Percentiles rank a stretch among this genome's conserved stretches.
Conservation (phyloP, 768 basidiomycete genomes). For the Mycena sanguinolenta region DNA sequence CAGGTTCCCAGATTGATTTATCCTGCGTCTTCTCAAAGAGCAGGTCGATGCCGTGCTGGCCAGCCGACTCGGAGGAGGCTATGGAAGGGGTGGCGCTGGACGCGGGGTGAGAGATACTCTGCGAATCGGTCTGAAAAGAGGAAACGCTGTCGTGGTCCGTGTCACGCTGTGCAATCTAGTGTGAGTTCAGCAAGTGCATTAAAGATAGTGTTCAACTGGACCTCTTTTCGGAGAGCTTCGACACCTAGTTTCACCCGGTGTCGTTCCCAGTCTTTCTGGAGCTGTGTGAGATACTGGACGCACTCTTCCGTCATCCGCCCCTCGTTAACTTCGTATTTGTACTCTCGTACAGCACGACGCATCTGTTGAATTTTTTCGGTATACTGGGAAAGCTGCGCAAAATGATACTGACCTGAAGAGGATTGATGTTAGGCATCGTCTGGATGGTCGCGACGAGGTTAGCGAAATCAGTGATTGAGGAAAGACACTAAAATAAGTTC, state of each 20-base stretch:
- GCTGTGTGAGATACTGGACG: slow-evolving; percentile 90
- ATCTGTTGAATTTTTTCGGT: slow-evolving; percentile 65
- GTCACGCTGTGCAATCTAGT: slow-evolving; percentile 77
- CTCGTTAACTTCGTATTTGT: slow-evolving; percentile 95
- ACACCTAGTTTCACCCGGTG: slow-evolving; percentile 90
- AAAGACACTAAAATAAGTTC: slow-evolving; percentile 70
- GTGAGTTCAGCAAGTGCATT: slow-evolving; percentile 17
- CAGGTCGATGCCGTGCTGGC: slow-evolving; percentile 77
- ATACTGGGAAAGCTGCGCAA: neutral
- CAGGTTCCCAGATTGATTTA: slow-evolving; percentile 82
- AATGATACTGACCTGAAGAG: slow-evolving; percentile 76
- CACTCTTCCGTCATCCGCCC: slow-evolving; percentile 95
- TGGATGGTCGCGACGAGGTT: slow-evolving; percentile 93
- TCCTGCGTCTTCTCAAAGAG: slow-evolving; percentile 81
- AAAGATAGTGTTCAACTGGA: slow-evolving; percentile 41
- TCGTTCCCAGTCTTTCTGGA: slow-evolving; percentile 98
- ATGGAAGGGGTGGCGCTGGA: slow-evolving; percentile 50
- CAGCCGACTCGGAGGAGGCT: slow-evolving; percentile 51
- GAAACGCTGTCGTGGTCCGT: slow-evolving; percentile 73
- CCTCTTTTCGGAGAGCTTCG: slow-evolving; percentile 87
- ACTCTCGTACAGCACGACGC: slow-evolving; percentile 93
- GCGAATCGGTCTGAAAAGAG: slow-evolving; percentile 60
- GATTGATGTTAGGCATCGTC: slow-evolving; percentile 88
- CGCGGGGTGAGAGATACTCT: slow-evolving; percentile 37
- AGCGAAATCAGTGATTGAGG: slow-evolving; percentile 89